phyloP scores from a whole-genome alignment of 2,329 filamentous ascomycete species.

The Peltaster fructicola region DNA sequence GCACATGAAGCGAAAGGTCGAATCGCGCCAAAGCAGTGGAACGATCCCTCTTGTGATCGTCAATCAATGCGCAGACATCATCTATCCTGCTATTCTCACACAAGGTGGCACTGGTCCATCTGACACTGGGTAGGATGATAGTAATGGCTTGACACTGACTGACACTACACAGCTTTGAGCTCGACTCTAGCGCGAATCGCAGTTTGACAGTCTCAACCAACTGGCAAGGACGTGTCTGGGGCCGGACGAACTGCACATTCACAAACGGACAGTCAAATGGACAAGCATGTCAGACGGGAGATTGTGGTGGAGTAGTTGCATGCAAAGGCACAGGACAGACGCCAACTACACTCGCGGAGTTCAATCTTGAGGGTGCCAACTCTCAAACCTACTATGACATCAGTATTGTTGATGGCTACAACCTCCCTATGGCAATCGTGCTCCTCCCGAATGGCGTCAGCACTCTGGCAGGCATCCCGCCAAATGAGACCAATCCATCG shows the following conservation, averaged over 20 bases:
- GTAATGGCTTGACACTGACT: not conserved
- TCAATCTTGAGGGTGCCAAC: conserved; percentile 52
- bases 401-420: conserved; percentile 72
- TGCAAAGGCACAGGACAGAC: conserved; percentile 45
- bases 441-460: conserved; percentile 38
- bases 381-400: conserved; percentile 69
- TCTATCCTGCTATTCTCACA: conserved; percentile 62
- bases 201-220: conserved; percentile 49
- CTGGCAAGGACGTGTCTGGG: conserved; percentile 74
- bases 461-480: conserved; percentile 44
- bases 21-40: conserved; percentile 10
- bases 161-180: conserved; percentile 33
- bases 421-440: conserved; percentile 48
- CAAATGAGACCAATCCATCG: conserved; percentile 58
- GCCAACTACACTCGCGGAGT: conserved; percentile 64
- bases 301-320: conserved; percentile 53
- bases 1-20: conserved; percentile 16
- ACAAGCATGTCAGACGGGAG: conserved; percentile 49
- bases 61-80: conserved; percentile 52
- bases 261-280: conserved; percentile 38
- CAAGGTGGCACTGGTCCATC: conserved; percentile 52
- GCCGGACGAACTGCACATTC: conserved; percentile 67
- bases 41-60: conserved; percentile 43
- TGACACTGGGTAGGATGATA: conserved; percentile 31
- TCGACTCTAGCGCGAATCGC: conserved; percentile 39